These are phyloP conservation scores for Malassezia pachydermatis DNA, from an alignment of 1,284 basidiomycete genomes.

Conservation along the genomic window DNA sequence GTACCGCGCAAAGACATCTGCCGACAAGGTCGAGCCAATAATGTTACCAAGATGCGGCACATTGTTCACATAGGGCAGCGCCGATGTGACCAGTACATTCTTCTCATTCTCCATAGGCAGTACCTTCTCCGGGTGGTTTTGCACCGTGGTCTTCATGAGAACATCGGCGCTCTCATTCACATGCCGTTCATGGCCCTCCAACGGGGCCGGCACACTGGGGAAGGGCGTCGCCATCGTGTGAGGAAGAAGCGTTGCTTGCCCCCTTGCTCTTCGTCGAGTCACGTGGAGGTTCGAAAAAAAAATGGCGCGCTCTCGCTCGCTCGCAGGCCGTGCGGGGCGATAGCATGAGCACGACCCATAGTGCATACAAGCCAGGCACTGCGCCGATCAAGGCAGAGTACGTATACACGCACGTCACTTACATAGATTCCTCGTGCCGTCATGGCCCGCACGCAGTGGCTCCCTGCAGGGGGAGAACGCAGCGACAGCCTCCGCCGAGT, in stretches of 20 bases:
- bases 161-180: constrained; percentile 22
- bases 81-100: constrained; percentile 75
- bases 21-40: constrained; percentile 88
- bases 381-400: constrained; percentile 16
- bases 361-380: constrained; percentile 12
- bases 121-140: constrained; percentile 30
- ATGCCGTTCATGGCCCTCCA: constrained; percentile 24
- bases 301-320: neutral
- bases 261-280: neutral
- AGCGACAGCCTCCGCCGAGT: neutral
- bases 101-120: constrained; percentile 34
- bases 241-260: neutral
- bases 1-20: constrained; percentile 90
- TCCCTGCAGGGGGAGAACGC: neutral
- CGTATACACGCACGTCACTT: neutral
- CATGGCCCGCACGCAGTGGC: constrained; percentile 13
- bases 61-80: constrained; percentile 94
- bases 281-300: neutral
- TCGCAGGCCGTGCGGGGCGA: neutral
- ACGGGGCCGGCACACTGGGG: constrained; percentile 26
- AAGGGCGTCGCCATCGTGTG: constrained; percentile 42
- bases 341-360: no score
- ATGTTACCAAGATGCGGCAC: constrained; percentile 98
- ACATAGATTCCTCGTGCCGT: constrained; percentile 4
- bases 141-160: constrained; percentile 37